Conservation (phyloP, 176 grass and related monocot species). For the Luzula sylvatica region DNA sequence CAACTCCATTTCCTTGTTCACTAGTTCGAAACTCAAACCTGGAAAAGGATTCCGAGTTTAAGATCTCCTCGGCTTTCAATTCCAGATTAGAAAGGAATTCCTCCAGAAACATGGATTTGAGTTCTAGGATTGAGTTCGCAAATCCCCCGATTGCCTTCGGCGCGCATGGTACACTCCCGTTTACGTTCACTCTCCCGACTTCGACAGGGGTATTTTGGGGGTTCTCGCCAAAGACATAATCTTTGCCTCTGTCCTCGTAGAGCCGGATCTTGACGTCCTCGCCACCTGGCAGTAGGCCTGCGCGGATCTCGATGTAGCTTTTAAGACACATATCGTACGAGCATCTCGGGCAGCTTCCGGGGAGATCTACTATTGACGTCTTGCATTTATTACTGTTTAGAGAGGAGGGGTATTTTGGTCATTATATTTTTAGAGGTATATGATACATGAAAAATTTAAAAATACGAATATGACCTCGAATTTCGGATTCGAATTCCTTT, state of each 20-base stretch:
- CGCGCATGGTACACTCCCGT: slow-evolving; percentile 78
- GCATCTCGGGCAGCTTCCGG: slow-evolving; percentile 64
- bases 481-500: slow-evolving; percentile 54
- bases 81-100: slow-evolving; percentile 34
- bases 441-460: slow-evolving; percentile 2
- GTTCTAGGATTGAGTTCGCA: slow-evolving; percentile 26
- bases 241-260: slow-evolving; percentile 19
- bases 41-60: slow-evolving; percentile 18
- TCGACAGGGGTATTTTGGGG: neutral
- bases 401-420: neutral
- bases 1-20: slow-evolving; percentile 14
- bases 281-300: slow-evolving; percentile 44
- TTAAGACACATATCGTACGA: slow-evolving; percentile 58
- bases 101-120: slow-evolving; percentile 43
- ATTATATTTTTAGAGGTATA: neutral
- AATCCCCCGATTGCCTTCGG: slow-evolving; percentile 60
- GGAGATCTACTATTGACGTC: slow-evolving; percentile 80
- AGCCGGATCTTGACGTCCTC: slow-evolving; percentile 15
- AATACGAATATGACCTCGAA: slow-evolving; percentile 33
- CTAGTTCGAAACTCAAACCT: neutral
- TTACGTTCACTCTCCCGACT: slow-evolving; percentile 31
- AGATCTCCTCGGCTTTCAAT: slow-evolving; percentile 37
- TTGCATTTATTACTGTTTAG: slow-evolving; percentile 44
- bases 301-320: slow-evolving; percentile 62
- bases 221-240: slow-evolving; percentile 31